Conservation (phyloP, 192 early-diverging fungal genomes). For the Radiomyces spectabilis region DNA sequence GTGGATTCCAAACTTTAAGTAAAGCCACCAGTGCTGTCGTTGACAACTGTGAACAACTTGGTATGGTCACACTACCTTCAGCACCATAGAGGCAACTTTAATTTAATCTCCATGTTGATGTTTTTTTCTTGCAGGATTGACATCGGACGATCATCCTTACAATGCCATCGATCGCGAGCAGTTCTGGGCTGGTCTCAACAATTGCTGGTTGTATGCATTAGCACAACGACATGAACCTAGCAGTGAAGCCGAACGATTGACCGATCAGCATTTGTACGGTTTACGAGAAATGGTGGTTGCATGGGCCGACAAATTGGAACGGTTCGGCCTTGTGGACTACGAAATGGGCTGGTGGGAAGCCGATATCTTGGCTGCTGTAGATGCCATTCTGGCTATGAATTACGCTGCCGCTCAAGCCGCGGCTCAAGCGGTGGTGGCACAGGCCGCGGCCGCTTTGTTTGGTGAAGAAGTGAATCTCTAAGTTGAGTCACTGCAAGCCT, state of each 20-base stretch:
- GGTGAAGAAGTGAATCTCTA: slow-evolving; percentile 12
- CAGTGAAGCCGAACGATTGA: slow-evolving; percentile 43
- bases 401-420: slow-evolving; percentile 25
- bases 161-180: slow-evolving; percentile 52
- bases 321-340: slow-evolving; percentile 77
- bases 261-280: slow-evolving; percentile 48
- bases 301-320: slow-evolving; percentile 65
- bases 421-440: slow-evolving; percentile 15
- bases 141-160: slow-evolving; percentile 51
- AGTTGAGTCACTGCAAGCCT: too few relatives aligned
- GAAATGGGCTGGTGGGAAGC: slow-evolving; percentile 78
- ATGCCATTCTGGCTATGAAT: slow-evolving; percentile 37
- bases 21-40: slow-evolving; percentile 57
- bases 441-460: slow-evolving; percentile 14
- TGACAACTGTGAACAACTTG: slow-evolving; percentile 58
- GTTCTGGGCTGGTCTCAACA: slow-evolving; percentile 70
- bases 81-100: not conserved
- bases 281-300: slow-evolving; percentile 50
- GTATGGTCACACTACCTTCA: slow-evolving; percentile 6
- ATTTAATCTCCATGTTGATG: not conserved
- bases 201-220: slow-evolving; percentile 69
- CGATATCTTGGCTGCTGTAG: slow-evolving; percentile 63
- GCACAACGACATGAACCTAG: slow-evolving; percentile 43
- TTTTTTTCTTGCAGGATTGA: slow-evolving; percentile 28
- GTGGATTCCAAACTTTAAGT: slow-evolving; percentile 65